These are phyloP conservation scores for Hypoxylon sp. DNA, from an alignment of 2,329 filamentous ascomycete species.

Conservation along the genomic window DNA sequence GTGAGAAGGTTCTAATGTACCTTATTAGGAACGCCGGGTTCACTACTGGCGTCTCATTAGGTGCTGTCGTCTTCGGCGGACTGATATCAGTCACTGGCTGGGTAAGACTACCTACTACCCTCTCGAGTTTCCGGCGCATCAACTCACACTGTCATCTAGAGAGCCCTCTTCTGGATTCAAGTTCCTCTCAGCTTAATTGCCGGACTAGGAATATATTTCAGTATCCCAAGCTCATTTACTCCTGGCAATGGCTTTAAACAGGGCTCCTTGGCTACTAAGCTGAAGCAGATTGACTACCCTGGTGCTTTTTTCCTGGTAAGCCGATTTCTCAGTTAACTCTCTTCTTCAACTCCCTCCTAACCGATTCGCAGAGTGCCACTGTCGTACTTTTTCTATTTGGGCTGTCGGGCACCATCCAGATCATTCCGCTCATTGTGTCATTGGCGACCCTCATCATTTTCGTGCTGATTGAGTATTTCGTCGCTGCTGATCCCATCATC, in stretches of 20 bases:
- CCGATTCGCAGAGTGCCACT: constrained; percentile 65
- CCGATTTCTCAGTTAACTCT: constrained; percentile 7
- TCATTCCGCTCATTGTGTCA: constrained; percentile 73
- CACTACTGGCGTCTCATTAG: constrained; percentile 79
- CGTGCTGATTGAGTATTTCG: constrained; percentile 73
- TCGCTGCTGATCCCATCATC: constrained; percentile 80
- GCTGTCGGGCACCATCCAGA: constrained; percentile 74
- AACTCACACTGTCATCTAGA: constrained; percentile 53
- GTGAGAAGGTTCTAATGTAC: constrained; percentile 6
- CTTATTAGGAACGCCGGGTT: constrained; percentile 73
- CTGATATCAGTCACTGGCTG: constrained; percentile 77
- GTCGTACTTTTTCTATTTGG: constrained; percentile 81
- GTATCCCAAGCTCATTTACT: constrained; percentile 69
- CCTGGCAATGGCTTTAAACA: constrained; percentile 56
- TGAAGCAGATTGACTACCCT: constrained; percentile 80
- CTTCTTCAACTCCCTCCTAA: constrained; percentile 19
- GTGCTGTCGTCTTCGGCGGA: constrained; percentile 78
- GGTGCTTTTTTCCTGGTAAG: constrained; percentile 77
- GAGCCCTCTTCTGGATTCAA: constrained; percentile 83
- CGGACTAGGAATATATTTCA: constrained; percentile 74
- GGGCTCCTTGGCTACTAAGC: constrained; percentile 65
- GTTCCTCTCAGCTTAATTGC: constrained; percentile 74
- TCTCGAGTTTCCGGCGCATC: background rate
- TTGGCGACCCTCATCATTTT: constrained; percentile 67
- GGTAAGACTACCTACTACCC: constrained; percentile 64